Base-by-base conservation (phyloP, 495 filamentous ascomycete species). In the Hypoxylon rickii region DNA sequence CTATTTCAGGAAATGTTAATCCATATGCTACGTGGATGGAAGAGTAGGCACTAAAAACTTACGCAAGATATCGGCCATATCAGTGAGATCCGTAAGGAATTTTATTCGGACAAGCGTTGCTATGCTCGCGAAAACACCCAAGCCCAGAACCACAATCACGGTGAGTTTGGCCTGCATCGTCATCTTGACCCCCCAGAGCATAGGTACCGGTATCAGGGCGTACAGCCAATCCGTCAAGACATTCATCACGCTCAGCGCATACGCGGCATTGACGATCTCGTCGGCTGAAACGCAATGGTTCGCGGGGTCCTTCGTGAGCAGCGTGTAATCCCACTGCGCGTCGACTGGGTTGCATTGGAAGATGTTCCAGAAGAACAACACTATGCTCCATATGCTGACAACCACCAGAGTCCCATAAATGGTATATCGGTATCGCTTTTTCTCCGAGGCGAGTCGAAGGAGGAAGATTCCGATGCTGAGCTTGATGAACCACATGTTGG, bases 401-500 rank as follows among this genome's bases (percentile, higher is more conserved):
- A 76, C 34, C 24, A 58, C 38, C 22, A 76, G 64, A 36, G 63
- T 70, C 21, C 51, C 49, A 21, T 66, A 61, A 3, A 76, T 55
- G 22, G 63, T 70, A 55, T 66, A 76, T 39, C 63, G 69, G 49
- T 74, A 76, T 22, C 56, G 34, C n/a, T 61, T 36, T 11, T 63
- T 66, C 19, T 66, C 59, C 4, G 67, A 47, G 1, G 72, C 68
- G 7, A 76, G 63, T 0, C 73, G 73, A 5, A 74, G 63, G 24
- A 76, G 67, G 43, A 76, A 76, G 16, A 72, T 57, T n/a, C 67
- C 73, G 38, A 76, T 73, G 55, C 69, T 72, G 11, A 76, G 56
- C 58, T 76, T 76, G 63, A 76, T 74, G 61, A 73, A 66, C 70
- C 70, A 73, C 73, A 76, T 76, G 53, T 71, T 69, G 6, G 55